Percentiles rank a stretch among this genome's conserved stretches.
Evolutionary conservation across 306 rosid genomes (phyloP).

Genomic region (Leucaena leucocephala): DNA sequence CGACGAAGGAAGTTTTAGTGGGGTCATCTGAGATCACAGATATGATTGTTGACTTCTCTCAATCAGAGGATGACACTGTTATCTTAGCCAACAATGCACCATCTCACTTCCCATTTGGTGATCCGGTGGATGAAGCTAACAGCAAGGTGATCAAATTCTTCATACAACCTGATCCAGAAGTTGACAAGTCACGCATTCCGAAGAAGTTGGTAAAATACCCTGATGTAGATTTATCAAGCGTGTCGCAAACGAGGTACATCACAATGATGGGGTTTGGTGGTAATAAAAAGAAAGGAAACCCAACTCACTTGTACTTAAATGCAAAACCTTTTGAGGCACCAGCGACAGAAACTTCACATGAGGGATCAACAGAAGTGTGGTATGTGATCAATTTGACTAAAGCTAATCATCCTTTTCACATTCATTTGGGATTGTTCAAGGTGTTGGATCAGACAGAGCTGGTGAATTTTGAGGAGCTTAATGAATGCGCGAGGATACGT

Average conservation of each 20-base stretch:
- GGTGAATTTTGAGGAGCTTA: slow-evolving; percentile 52
- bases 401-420: slow-evolving; percentile 85
- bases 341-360: slow-evolving; percentile 63
- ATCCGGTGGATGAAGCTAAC: slow-evolving; percentile 55
- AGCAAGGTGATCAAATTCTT: slow-evolving; percentile 68
- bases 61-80: slow-evolving; percentile 32
- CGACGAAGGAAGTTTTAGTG: slow-evolving; percentile 39
- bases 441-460: slow-evolving; percentile 69
- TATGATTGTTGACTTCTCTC: slow-evolving; percentile 64
- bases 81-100: slow-evolving; percentile 64
- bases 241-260: slow-evolving; percentile 53
- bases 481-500: slow-evolving; percentile 56
- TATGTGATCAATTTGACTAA: slow-evolving; percentile 77
- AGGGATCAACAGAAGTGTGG: slow-evolving; percentile 74
- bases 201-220: slow-evolving; percentile 54
- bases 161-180: slow-evolving; percentile 34
- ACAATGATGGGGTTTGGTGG: slow-evolving; percentile 68
- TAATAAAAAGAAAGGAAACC: slow-evolving; percentile 40
- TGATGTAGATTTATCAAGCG: slow-evolving; percentile 44
- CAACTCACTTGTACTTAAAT: slow-evolving; percentile 70
- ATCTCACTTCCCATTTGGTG: slow-evolving; percentile 75
- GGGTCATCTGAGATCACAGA: slow-evolving; percentile 96
- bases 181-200: slow-evolving; percentile 55
- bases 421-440: slow-evolving; percentile 69
- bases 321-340: slow-evolving; percentile 59